Conservation (phyloP, 768 basidiomycete genomes). For the Macrolepiota albuminosa region DNA sequence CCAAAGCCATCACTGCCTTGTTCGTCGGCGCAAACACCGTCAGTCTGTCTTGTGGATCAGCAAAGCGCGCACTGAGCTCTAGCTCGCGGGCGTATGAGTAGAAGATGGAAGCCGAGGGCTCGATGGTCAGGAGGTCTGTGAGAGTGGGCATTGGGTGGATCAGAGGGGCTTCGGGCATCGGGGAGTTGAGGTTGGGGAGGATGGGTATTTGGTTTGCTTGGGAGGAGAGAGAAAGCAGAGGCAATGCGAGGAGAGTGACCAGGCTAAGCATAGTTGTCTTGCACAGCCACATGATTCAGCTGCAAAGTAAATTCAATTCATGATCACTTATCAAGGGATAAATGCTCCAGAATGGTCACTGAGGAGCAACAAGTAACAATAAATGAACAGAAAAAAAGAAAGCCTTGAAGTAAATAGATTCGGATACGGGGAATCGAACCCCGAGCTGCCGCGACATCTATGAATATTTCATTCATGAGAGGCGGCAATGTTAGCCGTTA, state of each 20-base stretch:
- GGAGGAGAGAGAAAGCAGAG: slow-evolving; percentile 27
- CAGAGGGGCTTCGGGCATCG: slow-evolving; percentile 27
- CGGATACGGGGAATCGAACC: slow-evolving; percentile 56
- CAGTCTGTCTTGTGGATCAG: slow-evolving; percentile 27
- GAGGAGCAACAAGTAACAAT: no score
- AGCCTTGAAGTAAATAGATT: slow-evolving; percentile 17
- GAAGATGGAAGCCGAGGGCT: slow-evolving; percentile 73
- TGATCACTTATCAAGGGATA: no score
- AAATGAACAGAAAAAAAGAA: neutral
- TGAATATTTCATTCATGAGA: slow-evolving; percentile 27
- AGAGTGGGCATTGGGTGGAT: slow-evolving; percentile 50
- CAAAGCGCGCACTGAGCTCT: slow-evolving; percentile 50
- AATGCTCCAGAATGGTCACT: no score
- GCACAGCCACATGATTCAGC: neutral
- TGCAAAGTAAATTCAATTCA: no score
- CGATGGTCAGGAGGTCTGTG: slow-evolving; percentile 75
- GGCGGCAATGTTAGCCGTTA: slow-evolving; percentile 66
- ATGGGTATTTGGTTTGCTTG: slow-evolving; percentile 32
- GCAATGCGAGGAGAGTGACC: slow-evolving; percentile 25
- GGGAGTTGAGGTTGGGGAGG: slow-evolving; percentile 8
- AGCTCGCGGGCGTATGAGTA: slow-evolving; percentile 78
- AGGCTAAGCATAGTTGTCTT: slow-evolving; percentile 27
- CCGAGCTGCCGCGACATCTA: slow-evolving; percentile 42
- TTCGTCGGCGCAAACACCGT: slow-evolving; percentile 84
- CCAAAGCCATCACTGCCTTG: slow-evolving; percentile 78